A percentile compares a stretch with the other conserved stretches of the same genome.
Evolutionary conservation across 768 basidiomycete species (phyloP).

Genomic region (Lactarius pseudohatsudake): DNA sequence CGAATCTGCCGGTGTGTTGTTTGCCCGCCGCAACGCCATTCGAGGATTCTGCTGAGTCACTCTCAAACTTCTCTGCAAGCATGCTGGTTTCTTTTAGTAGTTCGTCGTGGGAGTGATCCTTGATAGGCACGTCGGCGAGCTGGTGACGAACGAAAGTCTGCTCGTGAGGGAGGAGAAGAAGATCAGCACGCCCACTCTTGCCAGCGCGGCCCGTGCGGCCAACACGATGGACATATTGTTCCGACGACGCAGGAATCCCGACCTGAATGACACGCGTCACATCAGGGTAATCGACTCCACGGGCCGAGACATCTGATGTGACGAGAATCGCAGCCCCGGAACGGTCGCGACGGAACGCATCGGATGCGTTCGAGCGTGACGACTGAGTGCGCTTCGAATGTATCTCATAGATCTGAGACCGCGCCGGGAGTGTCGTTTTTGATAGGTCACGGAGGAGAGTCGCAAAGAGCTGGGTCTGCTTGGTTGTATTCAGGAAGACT

Average conservation of each 20-base stretch:
- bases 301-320: conserved; percentile 85
- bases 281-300: conserved; percentile 86
- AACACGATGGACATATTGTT: conserved; percentile 84
- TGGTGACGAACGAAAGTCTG: conserved; percentile 60
- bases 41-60: conserved; percentile 41
- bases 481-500: conserved; percentile 84
- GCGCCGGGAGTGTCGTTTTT: conserved; percentile 48
- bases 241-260: conserved; percentile 66
- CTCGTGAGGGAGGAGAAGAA: conserved; percentile 82
- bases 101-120: conserved; percentile 51
- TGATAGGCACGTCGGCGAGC: conserved; percentile 68
- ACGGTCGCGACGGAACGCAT: conserved; percentile 56
- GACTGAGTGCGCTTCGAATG: conserved; percentile 74
- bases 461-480: conserved; percentile 75
- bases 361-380: conserved; percentile 54
- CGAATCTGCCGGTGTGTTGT: not conserved
- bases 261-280: conserved; percentile 91
- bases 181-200: conserved; percentile 66
- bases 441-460: conserved; percentile 56
- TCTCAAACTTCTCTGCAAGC: conserved; percentile 52
- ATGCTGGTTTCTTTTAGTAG: conserved; percentile 46
- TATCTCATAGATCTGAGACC: conserved; percentile 71
- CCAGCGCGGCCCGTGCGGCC: conserved; percentile 78
- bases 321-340: conserved; percentile 63
- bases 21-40: conserved; percentile 3